phyloP scores from a whole-genome alignment of 805 yeast species.

The Teunomyces funiuensis region DNA sequence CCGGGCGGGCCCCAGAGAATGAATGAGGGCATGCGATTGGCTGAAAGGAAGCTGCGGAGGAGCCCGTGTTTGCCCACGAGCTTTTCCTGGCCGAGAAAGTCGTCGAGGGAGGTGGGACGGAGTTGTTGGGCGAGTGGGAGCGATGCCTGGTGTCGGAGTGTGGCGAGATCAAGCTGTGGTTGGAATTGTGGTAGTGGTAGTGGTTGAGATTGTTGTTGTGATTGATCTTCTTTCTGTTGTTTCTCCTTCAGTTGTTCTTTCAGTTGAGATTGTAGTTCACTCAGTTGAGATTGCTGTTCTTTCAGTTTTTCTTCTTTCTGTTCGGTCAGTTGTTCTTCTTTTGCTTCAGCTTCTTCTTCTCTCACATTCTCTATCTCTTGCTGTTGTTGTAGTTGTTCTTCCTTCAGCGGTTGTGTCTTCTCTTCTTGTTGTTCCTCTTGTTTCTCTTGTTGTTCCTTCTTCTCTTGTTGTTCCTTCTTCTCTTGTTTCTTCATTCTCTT shows the following conservation, averaged over 20 bases:
- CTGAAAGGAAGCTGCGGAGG: conserved; percentile 31
- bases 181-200: conserved; percentile 4
- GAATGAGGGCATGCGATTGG: conserved; percentile 40
- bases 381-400: not conserved
- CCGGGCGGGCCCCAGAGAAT: conserved; percentile 48
- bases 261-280: not conserved
- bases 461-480: conserved; percentile 13
- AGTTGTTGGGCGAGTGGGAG: conserved; percentile 42
- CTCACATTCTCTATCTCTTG: not conserved
- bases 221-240: not conserved
- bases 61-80: conserved; percentile 39
- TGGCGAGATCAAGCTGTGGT: conserved; percentile 11
- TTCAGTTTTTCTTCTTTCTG: not conserved
- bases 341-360: not conserved
- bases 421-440: not conserved
- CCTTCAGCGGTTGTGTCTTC: not conserved
- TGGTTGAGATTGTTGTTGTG: too few relatives aligned
- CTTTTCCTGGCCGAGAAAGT: conserved; percentile 43
- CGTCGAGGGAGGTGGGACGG: conserved; percentile 37
- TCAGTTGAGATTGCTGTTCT: not conserved
- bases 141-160: conserved; percentile 19
- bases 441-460: not conserved
- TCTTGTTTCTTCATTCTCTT: conserved; percentile 23
- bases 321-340: not conserved
- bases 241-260: not conserved